Evolutionary conservation across 257 asterid genomes (phyloP), one percentile per base, ranked within the genome.

Genomic region (Fraxinus pennsylvanica): DNA sequence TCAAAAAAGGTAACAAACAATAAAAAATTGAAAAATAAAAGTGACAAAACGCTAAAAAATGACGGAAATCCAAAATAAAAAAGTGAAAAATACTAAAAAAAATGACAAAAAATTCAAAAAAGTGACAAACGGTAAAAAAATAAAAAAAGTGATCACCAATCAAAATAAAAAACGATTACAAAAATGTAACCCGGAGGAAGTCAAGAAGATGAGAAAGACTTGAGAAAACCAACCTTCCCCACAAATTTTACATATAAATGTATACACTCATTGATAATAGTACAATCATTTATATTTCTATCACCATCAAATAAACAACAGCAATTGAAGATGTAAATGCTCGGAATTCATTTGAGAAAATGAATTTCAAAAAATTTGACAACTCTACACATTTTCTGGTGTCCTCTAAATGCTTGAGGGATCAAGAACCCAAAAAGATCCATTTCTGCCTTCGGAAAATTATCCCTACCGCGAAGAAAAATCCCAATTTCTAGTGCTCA

Each of bases 341-440:
- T 30, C 13, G 65, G 17, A 72, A 39, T 29, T 63, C 41, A 29
- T 61, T 29, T 38, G 41, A 81, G 69, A 76, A 33, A 69, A 19
- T 35, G 75, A 54, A 29, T 27, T 50, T 50, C 21, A 52, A 21
- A 45, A 71, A 59, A 38, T 41, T 63, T 9, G 35, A 71, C 32
- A 10, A 72, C 75, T 0, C 12, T 50, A 74, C 39, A 29, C 12
- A 22, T 27, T 84, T 74, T 73, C 15, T 8, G 5, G 74, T n/a
- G 10, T 76, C 78, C 79, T 59, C 77, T 15, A 70, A 75, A 2
- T 61, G 74, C 82, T 73, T 74, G 12, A 65, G 63, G 67, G 14
- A 3, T 50, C 19, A 41, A 78, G 54, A 81, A 74, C 73, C 84
- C 76, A 80, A 78, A 84, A 81, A 47, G 81, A 66, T 47, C 47